phyloP scores from a whole-genome alignment of 768 basidiomycete genomes.

The Agrocybe pediades region DNA sequence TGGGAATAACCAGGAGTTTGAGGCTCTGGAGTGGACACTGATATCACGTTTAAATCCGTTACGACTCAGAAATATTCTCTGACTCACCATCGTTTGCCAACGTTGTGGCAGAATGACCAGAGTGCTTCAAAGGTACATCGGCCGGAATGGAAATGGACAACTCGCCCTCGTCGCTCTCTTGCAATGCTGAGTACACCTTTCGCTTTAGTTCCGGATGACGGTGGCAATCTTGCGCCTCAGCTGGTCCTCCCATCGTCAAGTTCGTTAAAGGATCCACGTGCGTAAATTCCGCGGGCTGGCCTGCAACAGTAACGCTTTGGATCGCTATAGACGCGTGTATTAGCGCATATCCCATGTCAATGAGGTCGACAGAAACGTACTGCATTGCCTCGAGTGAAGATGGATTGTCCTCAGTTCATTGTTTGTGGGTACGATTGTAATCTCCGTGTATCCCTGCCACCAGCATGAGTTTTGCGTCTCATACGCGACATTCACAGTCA shows the following conservation, averaged over 20 bases:
- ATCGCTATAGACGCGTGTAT: constrained; percentile 45
- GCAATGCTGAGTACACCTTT: constrained; percentile 84
- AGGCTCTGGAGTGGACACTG: constrained; percentile 83
- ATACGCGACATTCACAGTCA: constrained; percentile 8
- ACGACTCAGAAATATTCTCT: neutral
- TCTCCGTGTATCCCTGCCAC: constrained; percentile 86
- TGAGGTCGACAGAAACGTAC: constrained; percentile 43
- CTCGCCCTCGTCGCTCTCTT: constrained; percentile 94
- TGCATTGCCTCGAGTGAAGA: constrained; percentile 87
- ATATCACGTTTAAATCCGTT: neutral
- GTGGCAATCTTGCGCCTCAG: constrained; percentile 76
- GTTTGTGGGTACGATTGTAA: constrained; percentile 82
- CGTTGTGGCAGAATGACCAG: constrained; percentile 45
- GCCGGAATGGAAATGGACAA: constrained; percentile 85
- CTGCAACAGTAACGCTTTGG: constrained; percentile 71
- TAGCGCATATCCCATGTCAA: neutral
- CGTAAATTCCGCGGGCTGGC: constrained; percentile 74
- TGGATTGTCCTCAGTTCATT: constrained; percentile 81
- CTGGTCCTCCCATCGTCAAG: constrained; percentile 52
- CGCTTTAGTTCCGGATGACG: constrained; percentile 93
- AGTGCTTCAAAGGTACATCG: constrained; percentile 67
- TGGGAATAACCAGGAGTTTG: constrained; percentile 56
- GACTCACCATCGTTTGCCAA: constrained; percentile 50
- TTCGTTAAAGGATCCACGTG: constrained; percentile 76
- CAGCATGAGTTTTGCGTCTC: constrained; percentile 20